These are phyloP conservation scores for Epichloe baconii DNA, from an alignment of 2,329 filamentous ascomycete species.

Conservation along the genomic window DNA sequence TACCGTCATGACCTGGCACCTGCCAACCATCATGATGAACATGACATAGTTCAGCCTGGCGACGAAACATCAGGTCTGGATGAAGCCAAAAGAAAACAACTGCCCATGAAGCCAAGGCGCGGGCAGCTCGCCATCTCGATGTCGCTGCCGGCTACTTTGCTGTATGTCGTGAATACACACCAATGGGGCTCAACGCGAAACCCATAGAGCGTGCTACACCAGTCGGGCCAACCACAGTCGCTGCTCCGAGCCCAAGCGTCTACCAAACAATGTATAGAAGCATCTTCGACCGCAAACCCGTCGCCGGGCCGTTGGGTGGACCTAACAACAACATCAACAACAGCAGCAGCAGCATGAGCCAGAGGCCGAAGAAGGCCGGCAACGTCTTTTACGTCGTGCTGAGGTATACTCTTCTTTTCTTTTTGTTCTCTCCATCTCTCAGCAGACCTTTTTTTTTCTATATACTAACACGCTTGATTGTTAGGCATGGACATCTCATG, in stretches of 20 bases:
- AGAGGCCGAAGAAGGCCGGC: conserved; percentile 51
- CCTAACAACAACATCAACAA: conserved; percentile 31
- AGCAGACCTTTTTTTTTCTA: background rate
- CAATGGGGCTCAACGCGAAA: conserved; percentile 83
- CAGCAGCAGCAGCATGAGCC: conserved; percentile 32
- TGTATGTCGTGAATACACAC: conserved; percentile 86
- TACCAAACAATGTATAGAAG: conserved; percentile 98
- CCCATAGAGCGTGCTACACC: conserved; percentile 78
- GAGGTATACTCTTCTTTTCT: conserved; percentile 40
- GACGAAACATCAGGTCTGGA: conserved; percentile 55
- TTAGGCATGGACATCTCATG: conserved; percentile 87
- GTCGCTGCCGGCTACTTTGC: conserved; percentile 87
- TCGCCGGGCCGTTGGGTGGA: conserved; percentile 32
- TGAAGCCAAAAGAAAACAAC: conserved; percentile 40
- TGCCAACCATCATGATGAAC: conserved; percentile 15
- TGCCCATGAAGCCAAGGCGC: conserved; percentile 46
- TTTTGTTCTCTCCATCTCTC: background rate
- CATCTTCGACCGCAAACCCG: conserved; percentile 71
- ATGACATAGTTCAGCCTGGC: conserved; percentile 39
- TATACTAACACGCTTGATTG: background rate
- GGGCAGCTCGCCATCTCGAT: conserved; percentile 50
- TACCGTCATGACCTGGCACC: conserved; percentile 28
- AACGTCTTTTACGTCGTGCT: conserved; percentile 92
- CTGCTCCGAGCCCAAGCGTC: conserved; percentile 76
- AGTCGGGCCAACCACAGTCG: conserved; percentile 59